Percentiles rank a stretch among this genome's conserved stretches.
Evolutionary conservation across 1,139 yeast genomes (phyloP).

Genomic region (Hemisphaericaspora xylanilytica): DNA sequence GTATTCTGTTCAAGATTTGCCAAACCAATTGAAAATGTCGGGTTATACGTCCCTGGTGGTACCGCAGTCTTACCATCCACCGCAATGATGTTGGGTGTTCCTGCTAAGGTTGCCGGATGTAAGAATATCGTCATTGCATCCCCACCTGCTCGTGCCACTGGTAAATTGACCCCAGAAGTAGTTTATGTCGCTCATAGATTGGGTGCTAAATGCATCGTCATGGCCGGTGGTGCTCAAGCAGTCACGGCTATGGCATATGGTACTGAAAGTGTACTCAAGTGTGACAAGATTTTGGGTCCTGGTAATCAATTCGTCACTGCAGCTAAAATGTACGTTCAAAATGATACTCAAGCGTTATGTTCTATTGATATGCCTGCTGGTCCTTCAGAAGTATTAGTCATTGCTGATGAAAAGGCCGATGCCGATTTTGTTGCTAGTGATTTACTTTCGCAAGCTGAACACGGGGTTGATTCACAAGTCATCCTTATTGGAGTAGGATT

Average conservation of each 20-base stretch:
- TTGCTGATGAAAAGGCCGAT: conserved; percentile 84
- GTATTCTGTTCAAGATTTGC: conserved; percentile 93
- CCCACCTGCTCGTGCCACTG: conserved; percentile 93
- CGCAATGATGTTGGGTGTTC: conserved; percentile 96
- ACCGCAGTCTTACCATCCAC: conserved; percentile 98
- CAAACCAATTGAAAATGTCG: conserved; percentile 91
- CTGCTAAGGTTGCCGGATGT: conserved; percentile 99
- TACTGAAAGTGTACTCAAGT: conserved; percentile 86
- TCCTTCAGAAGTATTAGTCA: conserved; percentile 93
- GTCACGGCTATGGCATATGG: conserved; percentile 99
- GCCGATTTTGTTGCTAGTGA: conserved; percentile 96
- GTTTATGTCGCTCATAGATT: conserved; percentile 95
- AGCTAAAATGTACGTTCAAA: conserved; percentile 95
- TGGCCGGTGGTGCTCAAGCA: conserved; percentile 99
- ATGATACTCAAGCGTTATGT: conserved; percentile 91
- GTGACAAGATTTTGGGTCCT: conserved; percentile 96
- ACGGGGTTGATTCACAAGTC: conserved; percentile 97
- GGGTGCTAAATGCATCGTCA: conserved; percentile 83
- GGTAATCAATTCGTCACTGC: conserved; percentile 99
- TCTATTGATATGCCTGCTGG: conserved; percentile 99
- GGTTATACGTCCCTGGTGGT: conserved; percentile 97
- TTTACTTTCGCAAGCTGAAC: conserved; percentile 96
- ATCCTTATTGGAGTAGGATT: conserved; percentile 81
- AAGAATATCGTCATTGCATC: conserved; percentile 90
- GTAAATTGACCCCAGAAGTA: conserved; percentile 93